A percentile compares a stretch with the other conserved stretches of the same genome.
phyloP scores from a whole-genome alignment of 2,329 filamentous ascomycete genomes.

The Pseudogymnoascus sp. region DNA sequence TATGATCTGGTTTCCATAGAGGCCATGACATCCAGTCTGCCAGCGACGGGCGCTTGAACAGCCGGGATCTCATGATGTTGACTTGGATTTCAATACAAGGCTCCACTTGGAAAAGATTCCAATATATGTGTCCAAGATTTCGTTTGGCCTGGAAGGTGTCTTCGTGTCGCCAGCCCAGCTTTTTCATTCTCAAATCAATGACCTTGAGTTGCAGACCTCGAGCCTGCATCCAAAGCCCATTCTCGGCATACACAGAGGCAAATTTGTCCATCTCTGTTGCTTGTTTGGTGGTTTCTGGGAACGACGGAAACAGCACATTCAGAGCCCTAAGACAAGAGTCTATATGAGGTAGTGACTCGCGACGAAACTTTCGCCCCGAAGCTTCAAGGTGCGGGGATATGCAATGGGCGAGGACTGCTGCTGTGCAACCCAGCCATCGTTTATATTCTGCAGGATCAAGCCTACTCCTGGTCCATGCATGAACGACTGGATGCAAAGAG shows the following conservation, averaged over 20 bases:
- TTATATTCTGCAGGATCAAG: slow-evolving; percentile 13
- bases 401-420: slow-evolving; percentile 9
- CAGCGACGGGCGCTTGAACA: background rate
- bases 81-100: slow-evolving; percentile 6
- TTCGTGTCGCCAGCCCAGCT: slow-evolving; percentile 8
- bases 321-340: slow-evolving; percentile 8
- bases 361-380: slow-evolving; percentile 18
- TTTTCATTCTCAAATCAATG: slow-evolving; percentile 8
- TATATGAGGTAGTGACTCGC: slow-evolving; percentile 15
- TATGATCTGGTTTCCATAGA: slow-evolving; percentile 16
- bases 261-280: slow-evolving; percentile 20
- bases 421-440: background rate
- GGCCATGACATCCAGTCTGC: slow-evolving; percentile 13
- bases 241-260: slow-evolving; percentile 23
- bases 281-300: slow-evolving; percentile 15
- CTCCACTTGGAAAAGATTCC: slow-evolving; percentile 12
- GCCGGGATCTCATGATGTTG: slow-evolving; percentile 5
- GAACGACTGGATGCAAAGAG: slow-evolving; percentile 28
- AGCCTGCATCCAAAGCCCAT: slow-evolving; percentile 22
- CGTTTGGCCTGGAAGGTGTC: background rate
- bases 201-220: slow-evolving; percentile 16
- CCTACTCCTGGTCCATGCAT: slow-evolving; percentile 26
- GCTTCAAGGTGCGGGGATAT: slow-evolving; percentile 13
- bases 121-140: background rate
- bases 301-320: background rate